phyloP scores from a whole-genome alignment of 495 filamentous ascomycete species.

The Penicillium paxilli region DNA sequence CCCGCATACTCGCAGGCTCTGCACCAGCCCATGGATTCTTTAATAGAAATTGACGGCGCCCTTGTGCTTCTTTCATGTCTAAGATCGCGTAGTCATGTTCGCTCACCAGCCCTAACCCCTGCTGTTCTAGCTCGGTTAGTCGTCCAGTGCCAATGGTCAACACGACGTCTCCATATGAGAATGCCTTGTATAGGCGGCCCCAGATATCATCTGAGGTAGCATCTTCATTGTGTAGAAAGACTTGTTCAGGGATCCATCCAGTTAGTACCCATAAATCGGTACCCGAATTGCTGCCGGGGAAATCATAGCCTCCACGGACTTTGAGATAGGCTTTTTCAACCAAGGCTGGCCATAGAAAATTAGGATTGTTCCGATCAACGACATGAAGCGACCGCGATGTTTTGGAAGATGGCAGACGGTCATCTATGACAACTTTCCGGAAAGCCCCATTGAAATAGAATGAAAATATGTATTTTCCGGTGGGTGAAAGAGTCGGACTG shows the following conservation, averaged over 20 bases:
- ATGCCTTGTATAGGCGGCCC: conserved; percentile 72
- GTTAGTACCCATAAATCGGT: conserved; percentile 89
- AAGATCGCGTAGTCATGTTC: conserved; percentile 95
- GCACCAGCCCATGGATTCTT: conserved; percentile 97
- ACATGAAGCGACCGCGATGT: conserved; percentile 75
- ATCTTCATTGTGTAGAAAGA: conserved; percentile 85
- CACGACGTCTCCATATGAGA: conserved; percentile 77
- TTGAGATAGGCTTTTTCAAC: conserved; percentile 99
- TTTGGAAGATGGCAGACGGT: conserved; percentile 81
- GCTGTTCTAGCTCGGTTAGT: conserved; percentile 69
- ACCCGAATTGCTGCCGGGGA: conserved; percentile 96
- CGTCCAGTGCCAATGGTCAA: conserved; percentile 89
- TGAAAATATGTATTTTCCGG: conserved; percentile 87
- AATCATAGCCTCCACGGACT: conserved; percentile 92
- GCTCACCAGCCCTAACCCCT: conserved; percentile 74
- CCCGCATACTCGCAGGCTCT: conserved; percentile 11
- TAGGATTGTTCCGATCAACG: conserved; percentile 78
- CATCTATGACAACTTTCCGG: conserved; percentile 85
- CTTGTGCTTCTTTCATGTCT: conserved; percentile 67
- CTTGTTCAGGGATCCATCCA: conserved; percentile 95
- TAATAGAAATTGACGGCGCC: conserved; percentile 68
- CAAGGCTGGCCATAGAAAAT: conserved; percentile 85
- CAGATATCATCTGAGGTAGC: conserved; percentile 72
- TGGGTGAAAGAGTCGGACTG: conserved; percentile 62
- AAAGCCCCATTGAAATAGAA: conserved; percentile 95